Percentiles rank a stretch among this genome's conserved stretches.
These are phyloP conservation scores for Puccinia novopanici DNA, from an alignment of 1,284 basidiomycete species.

Conservation along the genomic window DNA sequence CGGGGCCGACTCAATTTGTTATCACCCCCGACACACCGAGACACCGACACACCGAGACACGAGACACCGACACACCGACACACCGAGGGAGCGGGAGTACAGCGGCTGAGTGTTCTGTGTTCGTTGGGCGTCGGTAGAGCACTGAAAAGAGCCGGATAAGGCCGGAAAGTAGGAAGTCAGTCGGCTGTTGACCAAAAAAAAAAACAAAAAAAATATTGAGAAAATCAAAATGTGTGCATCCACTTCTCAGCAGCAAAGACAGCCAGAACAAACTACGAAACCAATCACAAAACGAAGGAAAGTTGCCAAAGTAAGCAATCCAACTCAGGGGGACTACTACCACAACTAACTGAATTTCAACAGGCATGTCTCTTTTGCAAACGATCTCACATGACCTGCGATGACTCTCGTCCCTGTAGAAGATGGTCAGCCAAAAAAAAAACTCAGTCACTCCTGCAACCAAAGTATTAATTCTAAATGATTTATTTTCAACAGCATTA, in stretches of 20 bases:
- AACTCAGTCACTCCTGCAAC: too few relatives aligned
- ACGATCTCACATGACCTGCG: slow-evolving; percentile 72
- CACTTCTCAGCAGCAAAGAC: neutral
- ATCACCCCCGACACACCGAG: too few relatives aligned
- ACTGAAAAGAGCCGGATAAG: too few relatives aligned
- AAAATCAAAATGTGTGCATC: too few relatives aligned
- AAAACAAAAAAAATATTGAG: neutral
- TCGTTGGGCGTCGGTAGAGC: too few relatives aligned
- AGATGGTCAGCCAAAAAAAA: slow-evolving; percentile 69
- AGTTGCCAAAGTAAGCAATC: slow-evolving; percentile 20
- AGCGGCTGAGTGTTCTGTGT: too few relatives aligned
- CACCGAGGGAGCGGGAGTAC: too few relatives aligned
- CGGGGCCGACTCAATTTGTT: too few relatives aligned
- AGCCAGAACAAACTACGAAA: neutral
- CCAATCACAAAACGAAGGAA: slow-evolving; percentile 22
- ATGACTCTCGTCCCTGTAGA: slow-evolving; percentile 79
- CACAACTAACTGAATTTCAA: neutral
- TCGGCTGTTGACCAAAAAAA: too few relatives aligned
- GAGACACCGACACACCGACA: too few relatives aligned
- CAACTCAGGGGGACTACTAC: neutral
- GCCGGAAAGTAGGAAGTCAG: too few relatives aligned
- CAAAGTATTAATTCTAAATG: neutral
- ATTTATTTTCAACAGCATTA: slow-evolving; percentile 66
- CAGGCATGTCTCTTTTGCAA: slow-evolving; percentile 51
- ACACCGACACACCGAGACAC: too few relatives aligned